Evolutionary conservation across 257 asterid genomes (phyloP), one percentile per base, ranked within the genome.

Genomic region (Oldenlandia corymbosa): DNA sequence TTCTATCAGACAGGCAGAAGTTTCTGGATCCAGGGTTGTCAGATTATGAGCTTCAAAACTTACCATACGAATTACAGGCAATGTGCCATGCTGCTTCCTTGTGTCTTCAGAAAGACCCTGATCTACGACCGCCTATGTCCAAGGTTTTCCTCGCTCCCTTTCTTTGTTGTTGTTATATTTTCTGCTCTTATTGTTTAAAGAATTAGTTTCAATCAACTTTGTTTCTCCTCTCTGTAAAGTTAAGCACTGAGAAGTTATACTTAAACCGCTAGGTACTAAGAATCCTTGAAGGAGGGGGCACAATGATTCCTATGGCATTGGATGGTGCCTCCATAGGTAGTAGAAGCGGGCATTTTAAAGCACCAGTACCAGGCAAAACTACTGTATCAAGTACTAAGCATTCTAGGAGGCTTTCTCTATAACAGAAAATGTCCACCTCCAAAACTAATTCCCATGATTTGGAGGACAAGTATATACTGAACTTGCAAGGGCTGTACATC

Each of bases 31-130:
- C 86, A 28, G 73, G 75, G 45, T 68, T 84, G 73, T 81, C 75
- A 28, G 65, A 80, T 13, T 66, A 59, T 77, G 74, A 80, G 41
- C 78, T 48, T 41, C 77, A 71, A 7, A 77, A 74, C 61, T 68
- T 85, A 51, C 91, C 94, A 13, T 52, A 47, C 46, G 91, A 90
- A 78, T 76, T 90, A 43, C 91, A 75, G 62, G 85, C 85, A 55
- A 87, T 87, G 85, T 81, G 82, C 31, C 69, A 47, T 68, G 88
- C 94, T 30, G 97, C 97, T 65, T 76, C 87, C 12, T 55, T 80
- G 76, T 90, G 97, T 71, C 82, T 90, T 11, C 94, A 79, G 61
- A 86, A 81, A 65, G 89, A 90, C 79, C 97, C 95, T 50, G 79
- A 81, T 30, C 67, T 65, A 67, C 80, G 97, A 50, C 97, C 97